A percentile compares a stretch with the other conserved stretches of the same genome.
Evolutionary conservation across 306 rosid genomes (phyloP).

Genomic region (Vigna unguiculata): DNA sequence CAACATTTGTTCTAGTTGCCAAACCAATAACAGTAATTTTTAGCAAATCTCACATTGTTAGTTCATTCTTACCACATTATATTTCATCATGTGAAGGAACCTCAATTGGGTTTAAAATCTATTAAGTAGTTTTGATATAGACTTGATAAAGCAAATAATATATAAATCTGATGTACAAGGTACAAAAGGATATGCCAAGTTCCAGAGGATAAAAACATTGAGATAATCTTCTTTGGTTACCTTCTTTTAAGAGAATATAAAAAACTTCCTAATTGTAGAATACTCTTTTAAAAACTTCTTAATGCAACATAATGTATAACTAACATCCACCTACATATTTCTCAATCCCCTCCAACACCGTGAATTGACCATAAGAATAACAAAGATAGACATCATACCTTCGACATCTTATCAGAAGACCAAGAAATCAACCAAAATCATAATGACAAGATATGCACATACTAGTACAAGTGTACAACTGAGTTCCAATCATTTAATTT

Average conservation of each 20-base stretch:
- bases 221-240: not conserved
- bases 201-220: not conserved
- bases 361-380: slow-evolving; percentile 4
- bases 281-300: slow-evolving; percentile 2
- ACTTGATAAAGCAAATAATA: too few species aligned
- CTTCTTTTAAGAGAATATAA: not conserved
- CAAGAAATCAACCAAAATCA: slow-evolving; percentile 51
- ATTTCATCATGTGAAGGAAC: not conserved
- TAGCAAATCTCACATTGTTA: not conserved
- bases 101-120: not conserved
- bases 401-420: slow-evolving; percentile 83
- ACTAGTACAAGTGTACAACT: slow-evolving; percentile 15
- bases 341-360: slow-evolving; percentile 4
- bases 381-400: slow-evolving; percentile 95
- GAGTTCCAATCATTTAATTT: slow-evolving; percentile 27
- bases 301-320: not conserved
- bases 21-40: not conserved
- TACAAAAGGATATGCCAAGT: not conserved
- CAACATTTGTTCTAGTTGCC: not conserved
- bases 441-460: slow-evolving; percentile 12
- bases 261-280: not conserved
- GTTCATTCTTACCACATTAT: slow-evolving; percentile 1
- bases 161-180: not conserved
- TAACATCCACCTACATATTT: slow-evolving; percentile 5
- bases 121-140: slow-evolving; percentile 6